Conservation (phyloP, 1,284 basidiomycete genomes). For the Sporisorium exsertum region DNA sequence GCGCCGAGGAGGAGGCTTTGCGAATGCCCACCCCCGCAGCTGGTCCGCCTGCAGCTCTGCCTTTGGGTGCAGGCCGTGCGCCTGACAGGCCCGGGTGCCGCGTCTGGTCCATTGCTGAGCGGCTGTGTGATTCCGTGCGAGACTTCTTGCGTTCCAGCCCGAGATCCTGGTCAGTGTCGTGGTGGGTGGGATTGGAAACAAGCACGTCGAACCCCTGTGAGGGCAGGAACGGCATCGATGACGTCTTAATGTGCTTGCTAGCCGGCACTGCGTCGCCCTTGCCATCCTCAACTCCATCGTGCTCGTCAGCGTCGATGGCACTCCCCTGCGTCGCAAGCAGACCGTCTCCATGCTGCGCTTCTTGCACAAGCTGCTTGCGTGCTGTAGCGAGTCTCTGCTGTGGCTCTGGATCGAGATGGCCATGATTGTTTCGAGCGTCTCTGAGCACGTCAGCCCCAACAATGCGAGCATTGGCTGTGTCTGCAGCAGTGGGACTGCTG, state of each 20-base stretch:
- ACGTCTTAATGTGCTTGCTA: constrained; percentile 30
- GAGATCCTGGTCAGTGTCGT: constrained; percentile 16
- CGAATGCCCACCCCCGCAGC: constrained; percentile 28
- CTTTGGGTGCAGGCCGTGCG: constrained; percentile 14
- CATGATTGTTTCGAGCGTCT: neutral
- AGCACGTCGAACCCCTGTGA: constrained; percentile 28
- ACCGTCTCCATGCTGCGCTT: constrained; percentile 11
- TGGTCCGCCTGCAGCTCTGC: constrained; percentile 32
- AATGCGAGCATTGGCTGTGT: neutral
- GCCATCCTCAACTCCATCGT: neutral
- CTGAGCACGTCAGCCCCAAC: constrained; percentile 4
- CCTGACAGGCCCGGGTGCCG: constrained; percentile 40
- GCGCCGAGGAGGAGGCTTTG: constrained; percentile 12
- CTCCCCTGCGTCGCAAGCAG: constrained; percentile 16
- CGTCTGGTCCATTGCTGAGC: constrained; percentile 25
- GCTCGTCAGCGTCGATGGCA: constrained; percentile 11
- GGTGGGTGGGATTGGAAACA: constrained; percentile 9
- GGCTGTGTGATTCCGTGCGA: constrained; percentile 9
- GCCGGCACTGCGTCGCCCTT: neutral
- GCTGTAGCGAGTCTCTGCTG: constrained; percentile 19
- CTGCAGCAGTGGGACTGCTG: constrained; percentile 20
- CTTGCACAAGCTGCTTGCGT: constrained; percentile 16
- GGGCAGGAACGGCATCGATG: constrained; percentile 35
- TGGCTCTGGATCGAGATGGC: neutral
- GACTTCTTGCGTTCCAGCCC: constrained; percentile 14